These are phyloP conservation scores for Prunus persica DNA, from an alignment of 306 rosid genomes.

Conservation along the genomic window Prunus_persica_NCBIv2 NC_034015.1:15117001-15117500, in stretches of 20 bases:
- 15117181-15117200: slow-evolving; percentile 47
- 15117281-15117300: slow-evolving; percentile 10
- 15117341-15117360: slow-evolving; percentile 33
- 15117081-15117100: slow-evolving; percentile 69
- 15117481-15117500: slow-evolving; percentile 25
- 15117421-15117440: slow-evolving; percentile 80
- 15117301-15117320: slow-evolving; percentile 10
- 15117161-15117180: slow-evolving; percentile 84
- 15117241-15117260: slow-evolving; percentile 56
- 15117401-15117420: slow-evolving; percentile 66
- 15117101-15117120: slow-evolving; percentile 80
- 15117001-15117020: slow-evolving; percentile 59
- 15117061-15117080: slow-evolving; percentile 75
- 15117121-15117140: slow-evolving; percentile 71
- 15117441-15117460: slow-evolving; percentile 57
- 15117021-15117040: slow-evolving; percentile 48
- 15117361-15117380: slow-evolving; percentile 41
- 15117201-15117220: slow-evolving; percentile 59
- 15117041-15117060: slow-evolving; percentile 39
- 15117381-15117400: slow-evolving; percentile 32
- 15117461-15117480: slow-evolving; percentile 47
- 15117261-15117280: slow-evolving; percentile 14
- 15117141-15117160: slow-evolving; percentile 52
- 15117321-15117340: slow-evolving; percentile 36
- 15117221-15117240: slow-evolving; percentile 11